These are phyloP conservation scores for Tritrichomonas foetus DNA, from an alignment of 208 protist species.

Conservation along the genomic window DNA sequence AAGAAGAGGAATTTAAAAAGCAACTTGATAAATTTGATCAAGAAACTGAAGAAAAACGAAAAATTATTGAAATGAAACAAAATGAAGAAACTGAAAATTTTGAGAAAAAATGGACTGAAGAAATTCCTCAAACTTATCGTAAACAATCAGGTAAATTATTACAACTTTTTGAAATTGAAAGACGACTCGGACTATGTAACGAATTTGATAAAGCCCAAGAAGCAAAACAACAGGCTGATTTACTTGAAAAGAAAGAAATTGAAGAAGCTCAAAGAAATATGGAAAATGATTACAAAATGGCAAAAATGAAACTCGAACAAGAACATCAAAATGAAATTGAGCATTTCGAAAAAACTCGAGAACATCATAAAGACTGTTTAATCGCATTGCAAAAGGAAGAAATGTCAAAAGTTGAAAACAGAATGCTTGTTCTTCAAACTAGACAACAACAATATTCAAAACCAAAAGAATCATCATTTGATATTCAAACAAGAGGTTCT, in stretches of 20 bases:
- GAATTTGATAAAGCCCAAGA: neutral
- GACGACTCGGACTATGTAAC: neutral
- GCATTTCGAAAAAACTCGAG: neutral
- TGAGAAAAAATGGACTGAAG: neutral
- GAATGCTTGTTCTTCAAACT: too few relatives aligned
- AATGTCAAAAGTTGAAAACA: too few relatives aligned
- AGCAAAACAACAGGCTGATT: neutral
- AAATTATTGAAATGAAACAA: neutral
- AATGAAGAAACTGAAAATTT: neutral
- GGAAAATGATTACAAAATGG: neutral
- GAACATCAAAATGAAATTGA: neutral
- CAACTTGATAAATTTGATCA: neutral
- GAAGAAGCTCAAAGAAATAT: neutral
- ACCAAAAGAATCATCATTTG: too few relatives aligned
- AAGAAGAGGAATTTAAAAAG: neutral
- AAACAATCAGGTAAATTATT: neutral
- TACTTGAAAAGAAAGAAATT: neutral
- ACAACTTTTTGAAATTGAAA: neutral
- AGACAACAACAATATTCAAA: too few relatives aligned
- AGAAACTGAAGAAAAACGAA: neutral
- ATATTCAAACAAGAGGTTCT: too few relatives aligned
- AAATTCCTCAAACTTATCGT: neutral
- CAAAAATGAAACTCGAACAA: neutral
- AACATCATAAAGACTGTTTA: neutral
- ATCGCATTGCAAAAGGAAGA: too few relatives aligned